Conservation (phyloP, 1,139 yeast species). For the Suhomyces kunorum region DNA sequence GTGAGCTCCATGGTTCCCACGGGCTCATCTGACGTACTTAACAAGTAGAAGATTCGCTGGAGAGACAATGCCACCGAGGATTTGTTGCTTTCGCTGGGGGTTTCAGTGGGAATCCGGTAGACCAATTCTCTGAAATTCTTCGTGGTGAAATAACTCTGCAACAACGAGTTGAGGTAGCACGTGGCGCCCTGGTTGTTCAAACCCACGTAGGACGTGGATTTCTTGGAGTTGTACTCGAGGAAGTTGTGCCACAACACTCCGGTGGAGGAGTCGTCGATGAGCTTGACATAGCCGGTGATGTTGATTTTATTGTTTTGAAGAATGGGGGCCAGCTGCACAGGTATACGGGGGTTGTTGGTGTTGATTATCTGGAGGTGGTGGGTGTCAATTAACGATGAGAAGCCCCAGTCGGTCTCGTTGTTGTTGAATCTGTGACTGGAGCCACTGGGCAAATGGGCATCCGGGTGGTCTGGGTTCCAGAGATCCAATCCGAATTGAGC, state of each 20-base stretch:
- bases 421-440: conserved; percentile 79
- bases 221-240: conserved; percentile 80
- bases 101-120: conserved; percentile 76
- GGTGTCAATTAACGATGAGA: conserved; percentile 69
- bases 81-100: conserved; percentile 9
- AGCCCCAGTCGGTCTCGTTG: conserved; percentile 94
- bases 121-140: conserved; percentile 80
- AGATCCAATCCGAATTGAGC: conserved; percentile 86
- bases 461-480: conserved; percentile 78
- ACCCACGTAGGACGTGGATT: conserved; percentile 88
- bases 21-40: conserved; percentile 71
- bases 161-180: conserved; percentile 86
- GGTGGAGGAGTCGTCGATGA: conserved; percentile 81
- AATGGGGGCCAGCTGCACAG: conserved; percentile 34
- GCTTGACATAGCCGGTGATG: conserved; percentile 74
- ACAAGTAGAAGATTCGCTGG: conserved; percentile 81
- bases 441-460: conserved; percentile 59
- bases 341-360: conserved; percentile 19
- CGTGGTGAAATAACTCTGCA: conserved; percentile 90
- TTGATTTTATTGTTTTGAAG: conserved; percentile 61
- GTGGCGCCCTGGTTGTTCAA: conserved; percentile 97
- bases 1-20: conserved; percentile 87
- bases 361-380: conserved; percentile 41
- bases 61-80: conserved; percentile 74
- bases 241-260: conserved; percentile 94